Evolutionary conservation across 208 protist species (phyloP).

Genomic region (Leishmania mexicana): DNA sequence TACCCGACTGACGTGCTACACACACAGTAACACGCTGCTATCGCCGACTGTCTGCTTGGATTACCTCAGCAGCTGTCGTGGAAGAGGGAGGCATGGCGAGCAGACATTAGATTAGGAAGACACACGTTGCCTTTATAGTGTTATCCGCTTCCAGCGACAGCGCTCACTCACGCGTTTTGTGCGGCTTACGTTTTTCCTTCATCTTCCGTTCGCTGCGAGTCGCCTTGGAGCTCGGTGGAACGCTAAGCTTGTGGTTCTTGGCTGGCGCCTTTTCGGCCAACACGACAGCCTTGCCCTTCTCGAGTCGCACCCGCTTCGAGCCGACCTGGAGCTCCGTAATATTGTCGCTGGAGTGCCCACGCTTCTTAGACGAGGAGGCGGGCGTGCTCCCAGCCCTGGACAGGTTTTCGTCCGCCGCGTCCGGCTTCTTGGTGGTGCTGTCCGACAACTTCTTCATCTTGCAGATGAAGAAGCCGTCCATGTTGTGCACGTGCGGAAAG

Average conservation of each 20-base stretch:
- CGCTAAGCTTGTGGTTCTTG: slow-evolving; percentile 34
- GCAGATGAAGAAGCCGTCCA: slow-evolving; percentile 99
- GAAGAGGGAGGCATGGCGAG: background rate
- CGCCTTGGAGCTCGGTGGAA: slow-evolving; percentile 34
- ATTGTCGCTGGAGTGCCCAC: background rate
- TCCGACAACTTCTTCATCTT: slow-evolving; percentile 96
- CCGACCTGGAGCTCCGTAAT: background rate
- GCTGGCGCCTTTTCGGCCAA: slow-evolving; percentile 3
- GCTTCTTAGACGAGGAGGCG: background rate
- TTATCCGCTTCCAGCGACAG: background rate
- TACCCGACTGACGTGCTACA: background rate
- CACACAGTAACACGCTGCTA: background rate
- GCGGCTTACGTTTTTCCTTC: background rate
- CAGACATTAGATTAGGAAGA: background rate
- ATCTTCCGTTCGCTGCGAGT: background rate
- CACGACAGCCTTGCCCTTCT: slow-evolving; percentile 12
- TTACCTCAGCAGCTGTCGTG: background rate
- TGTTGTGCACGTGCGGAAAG: slow-evolving; percentile 99
- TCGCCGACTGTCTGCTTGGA: background rate
- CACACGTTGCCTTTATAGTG: background rate
- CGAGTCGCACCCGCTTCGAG: slow-evolving; percentile 22
- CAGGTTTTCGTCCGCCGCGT: background rate
- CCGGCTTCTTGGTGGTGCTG: slow-evolving; percentile 19
- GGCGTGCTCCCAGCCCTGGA: background rate
- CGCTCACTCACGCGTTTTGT: background rate